Percentiles rank a stretch among this genome's conserved stretches.
Evolutionary conservation across 2,329 filamentous ascomycete species (phyloP).

Genomic region (Calonectria ilicicola): DNA sequence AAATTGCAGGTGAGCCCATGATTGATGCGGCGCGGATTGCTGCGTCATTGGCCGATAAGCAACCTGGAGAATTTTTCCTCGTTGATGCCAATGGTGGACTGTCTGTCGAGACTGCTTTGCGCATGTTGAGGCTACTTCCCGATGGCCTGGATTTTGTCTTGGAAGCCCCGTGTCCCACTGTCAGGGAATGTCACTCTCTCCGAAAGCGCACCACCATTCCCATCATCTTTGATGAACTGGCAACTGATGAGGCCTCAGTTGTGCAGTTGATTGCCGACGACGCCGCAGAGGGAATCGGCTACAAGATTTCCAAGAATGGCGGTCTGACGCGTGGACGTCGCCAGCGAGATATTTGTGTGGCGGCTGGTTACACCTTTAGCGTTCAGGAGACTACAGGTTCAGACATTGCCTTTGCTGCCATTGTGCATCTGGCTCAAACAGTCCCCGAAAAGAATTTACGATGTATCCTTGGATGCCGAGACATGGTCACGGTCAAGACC

Average conservation of each 20-base stretch:
- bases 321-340: slow-evolving; percentile 31
- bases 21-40: slow-evolving; percentile 28
- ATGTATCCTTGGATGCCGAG: slow-evolving; percentile 30
- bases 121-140: slow-evolving; percentile 32
- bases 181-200: slow-evolving; percentile 27
- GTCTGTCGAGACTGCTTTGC: slow-evolving; percentile 31
- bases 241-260: slow-evolving; percentile 27
- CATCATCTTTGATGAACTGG: slow-evolving; percentile 35
- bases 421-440: slow-evolving; percentile 34
- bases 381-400: slow-evolving; percentile 32
- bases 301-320: slow-evolving; percentile 37
- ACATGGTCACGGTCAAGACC: slow-evolving; percentile 29
- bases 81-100: slow-evolving; percentile 33
- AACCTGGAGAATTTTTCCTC: slow-evolving; percentile 33
- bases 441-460: slow-evolving; percentile 28
- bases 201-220: slow-evolving; percentile 24
- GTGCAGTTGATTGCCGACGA: slow-evolving; percentile 31
- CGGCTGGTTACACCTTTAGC: slow-evolving; percentile 33
- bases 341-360: slow-evolving; percentile 32
- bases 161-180: slow-evolving; percentile 34
- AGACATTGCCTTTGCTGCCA: slow-evolving; percentile 32
- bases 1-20: slow-evolving; percentile 28
- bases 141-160: slow-evolving; percentile 33
- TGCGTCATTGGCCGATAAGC: slow-evolving; percentile 29
- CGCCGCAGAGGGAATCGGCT: slow-evolving; percentile 29